Base-by-base conservation (phyloP, 768 basidiomycete genomes). In the Wakefieldia striispora region DNA sequence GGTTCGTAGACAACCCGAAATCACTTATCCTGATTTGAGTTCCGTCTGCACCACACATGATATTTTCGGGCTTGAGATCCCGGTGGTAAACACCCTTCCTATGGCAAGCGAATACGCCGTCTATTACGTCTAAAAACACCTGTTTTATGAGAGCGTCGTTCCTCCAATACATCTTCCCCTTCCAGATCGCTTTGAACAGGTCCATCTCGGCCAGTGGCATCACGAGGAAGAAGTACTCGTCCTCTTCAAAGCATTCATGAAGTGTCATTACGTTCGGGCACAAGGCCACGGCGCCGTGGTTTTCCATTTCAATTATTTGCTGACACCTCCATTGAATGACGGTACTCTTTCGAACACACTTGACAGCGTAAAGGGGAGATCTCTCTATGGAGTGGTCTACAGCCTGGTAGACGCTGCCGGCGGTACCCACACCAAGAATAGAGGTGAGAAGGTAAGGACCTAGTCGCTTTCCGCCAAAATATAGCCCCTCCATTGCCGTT, bases 51-150 rank as follows among this genome's bases (percentile, higher is more conserved):
- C 70, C 76, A 64, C 82, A 84, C 43, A 93, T 73, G 36, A 91
- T 75, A 65, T 86, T 91, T 62, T 92, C 92, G 1, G 91, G 91
- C 65, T 94, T 93, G 61, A 94, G 78, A 60, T 93, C 91, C 20
- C 91, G 84, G 68, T 94, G 92, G 64, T 76, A 91, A 51, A 95
- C 79, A 12, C 82, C 79, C 24, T 75, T 72, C 29, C 72, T 66
- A 61, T 94, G 91, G 61, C 87, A 90, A 58, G 85, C 77, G 43
- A 83, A 74, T 43, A 94, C 80, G 1, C 87, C 86, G 56, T 91
- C 87, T 55, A 93, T 66, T 47, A 95, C 76, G 59, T 93, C 86
- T 36, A 88, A 52, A 66, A 91, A 93, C 27, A 79, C 76, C 36
- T 65, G 63, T 62, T 80, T 84, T 69, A 91, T 82, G 56, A 86